Base-by-base conservation (phyloP, 768 basidiomycete species). In the Hericium coralloides region DNA sequence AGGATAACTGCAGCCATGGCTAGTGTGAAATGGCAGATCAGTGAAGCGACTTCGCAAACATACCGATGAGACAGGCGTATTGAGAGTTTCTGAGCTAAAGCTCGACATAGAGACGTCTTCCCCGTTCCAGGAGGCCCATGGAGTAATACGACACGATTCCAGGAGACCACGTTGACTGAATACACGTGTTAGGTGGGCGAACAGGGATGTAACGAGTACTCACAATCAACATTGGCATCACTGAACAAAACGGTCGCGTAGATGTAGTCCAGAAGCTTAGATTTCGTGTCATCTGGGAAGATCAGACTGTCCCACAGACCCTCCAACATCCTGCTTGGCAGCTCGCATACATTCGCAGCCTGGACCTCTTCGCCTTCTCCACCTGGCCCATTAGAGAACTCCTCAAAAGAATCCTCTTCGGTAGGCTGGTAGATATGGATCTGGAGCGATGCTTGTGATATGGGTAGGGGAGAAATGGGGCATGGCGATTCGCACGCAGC, bases 101-200 rank as follows among this genome's bases (percentile, higher is more conserved):
- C 95, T 43, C 93, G 82, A 67, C 94, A 98, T 2, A 99, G 76
- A 1, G 91, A 93, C 0, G 97, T 98, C 73, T 99, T 98, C 12
- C 97, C 95, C 1, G 97, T 98, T 0, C 97, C 97, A 2, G 97
- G 97, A 22, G 97, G 97, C 0, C 97, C 97, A 67, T 98, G 95
- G 14, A 99, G 75, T 8, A 99, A 74, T 1, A 98, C 89, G 14
- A 99, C 87, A 2, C 95, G 84, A 66, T 98, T 98, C 94, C 95
- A 98, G 0, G 92, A 86, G 12, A 98, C 84, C 38, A 98, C 77
- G 65, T 98, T 95, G 70, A 84, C 89, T 91, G 57, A 2, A 52
- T n/a, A 38, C 4, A n/a, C 20, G 37, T 41, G 39, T 22, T 65
- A 53, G 54, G 55, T 18, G 50, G 41, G 49, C 37, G 7, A 22